Evolutionary conservation across 495 filamentous ascomycete species (phyloP).

Genomic region (Penicillium cosmopolitanum): DNA sequence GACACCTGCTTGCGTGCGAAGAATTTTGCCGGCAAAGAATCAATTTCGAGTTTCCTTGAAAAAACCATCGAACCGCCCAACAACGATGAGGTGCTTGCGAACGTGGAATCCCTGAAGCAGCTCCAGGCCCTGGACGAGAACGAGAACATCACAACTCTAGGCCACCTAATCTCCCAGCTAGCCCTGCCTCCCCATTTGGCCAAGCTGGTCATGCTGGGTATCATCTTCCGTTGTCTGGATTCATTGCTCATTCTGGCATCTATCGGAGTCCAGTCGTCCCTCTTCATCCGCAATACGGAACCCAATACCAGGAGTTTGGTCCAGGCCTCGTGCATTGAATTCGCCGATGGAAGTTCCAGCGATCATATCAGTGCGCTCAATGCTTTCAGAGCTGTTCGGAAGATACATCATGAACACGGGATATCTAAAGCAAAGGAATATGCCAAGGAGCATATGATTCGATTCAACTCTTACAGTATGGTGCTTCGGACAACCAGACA

Average conservation of each 20-base stretch:
- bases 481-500: slow-evolving; percentile 6
- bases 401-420: slow-evolving; percentile 32
- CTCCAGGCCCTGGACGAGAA: slow-evolving; percentile 53
- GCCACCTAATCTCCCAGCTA: slow-evolving; percentile 50
- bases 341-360: slow-evolving; percentile 45
- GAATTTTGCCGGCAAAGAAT: slow-evolving; percentile 1
- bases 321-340: slow-evolving; percentile 35
- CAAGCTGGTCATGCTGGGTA: slow-evolving; percentile 61
- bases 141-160: slow-evolving; percentile 57
- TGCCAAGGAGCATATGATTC: slow-evolving; percentile 18
- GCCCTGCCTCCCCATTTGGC: slow-evolving; percentile 55
- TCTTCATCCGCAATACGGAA: slow-evolving; percentile 47
- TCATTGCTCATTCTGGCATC: slow-evolving; percentile 60
- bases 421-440: slow-evolving; percentile 32
- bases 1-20: slow-evolving; percentile 23
- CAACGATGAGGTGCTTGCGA: slow-evolving; percentile 41
- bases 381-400: slow-evolving; percentile 51
- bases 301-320: slow-evolving; percentile 30
- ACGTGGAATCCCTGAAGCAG: slow-evolving; percentile 47
- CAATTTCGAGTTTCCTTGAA: slow-evolving; percentile 51
- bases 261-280: slow-evolving; percentile 33
- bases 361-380: slow-evolving; percentile 60
- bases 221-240: slow-evolving; percentile 65
- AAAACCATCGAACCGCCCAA: slow-evolving; percentile 58
- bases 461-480: slow-evolving; percentile 8